Percentiles rank a stretch among this genome's conserved stretches.
phyloP scores from a whole-genome alignment of 495 filamentous ascomycete species.

The Astrothelium subdiscretum region DNA sequence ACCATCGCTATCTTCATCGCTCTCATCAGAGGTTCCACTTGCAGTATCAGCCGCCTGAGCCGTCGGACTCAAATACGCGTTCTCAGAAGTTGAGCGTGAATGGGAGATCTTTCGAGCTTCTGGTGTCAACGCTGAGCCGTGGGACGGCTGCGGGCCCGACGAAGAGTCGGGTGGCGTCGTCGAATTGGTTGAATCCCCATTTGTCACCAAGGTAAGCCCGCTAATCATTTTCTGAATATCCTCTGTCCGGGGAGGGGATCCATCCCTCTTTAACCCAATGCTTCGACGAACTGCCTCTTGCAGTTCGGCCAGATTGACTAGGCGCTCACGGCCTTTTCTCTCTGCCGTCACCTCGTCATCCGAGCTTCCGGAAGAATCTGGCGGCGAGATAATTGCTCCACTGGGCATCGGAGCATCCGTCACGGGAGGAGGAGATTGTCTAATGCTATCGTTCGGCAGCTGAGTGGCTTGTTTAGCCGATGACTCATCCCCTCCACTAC shows the following conservation, averaged over 20 bases:
- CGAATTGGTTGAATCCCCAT: slow-evolving; percentile 1
- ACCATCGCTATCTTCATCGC: slow-evolving; percentile 51
- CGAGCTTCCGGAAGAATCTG: slow-evolving; percentile 64
- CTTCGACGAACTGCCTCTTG: slow-evolving; percentile 61
- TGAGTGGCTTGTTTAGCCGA: slow-evolving; percentile 18
- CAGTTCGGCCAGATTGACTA: slow-evolving; percentile 61
- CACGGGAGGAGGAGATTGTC: slow-evolving; percentile 68
- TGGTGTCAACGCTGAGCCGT: slow-evolving; percentile 34
- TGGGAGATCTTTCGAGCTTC: slow-evolving; percentile 63
- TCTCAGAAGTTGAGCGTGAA: slow-evolving; percentile 74
- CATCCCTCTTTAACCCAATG: slow-evolving; percentile 57
- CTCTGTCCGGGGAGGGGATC: slow-evolving; percentile 42
- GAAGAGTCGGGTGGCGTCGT: slow-evolving; percentile 4
- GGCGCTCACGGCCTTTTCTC: slow-evolving; percentile 35
- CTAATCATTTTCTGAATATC: slow-evolving; percentile 10
- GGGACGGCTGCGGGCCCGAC: slow-evolving; percentile 6
- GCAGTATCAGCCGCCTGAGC: slow-evolving; percentile 14
- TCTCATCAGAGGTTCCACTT: slow-evolving; percentile 25
- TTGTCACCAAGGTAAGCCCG: slow-evolving; percentile 4
- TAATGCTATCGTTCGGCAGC: slow-evolving; percentile 36
- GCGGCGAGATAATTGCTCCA: slow-evolving; percentile 75
- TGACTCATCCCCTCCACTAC: background rate
- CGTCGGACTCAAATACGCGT: slow-evolving; percentile 30
- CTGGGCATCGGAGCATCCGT: slow-evolving; percentile 61
- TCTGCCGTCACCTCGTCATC: slow-evolving; percentile 51